A percentile compares a stretch with the other conserved stretches of the same genome.
Conservation (phyloP, 352 stramenopile genomes). For the Globisporangium echinulatum region DNA sequence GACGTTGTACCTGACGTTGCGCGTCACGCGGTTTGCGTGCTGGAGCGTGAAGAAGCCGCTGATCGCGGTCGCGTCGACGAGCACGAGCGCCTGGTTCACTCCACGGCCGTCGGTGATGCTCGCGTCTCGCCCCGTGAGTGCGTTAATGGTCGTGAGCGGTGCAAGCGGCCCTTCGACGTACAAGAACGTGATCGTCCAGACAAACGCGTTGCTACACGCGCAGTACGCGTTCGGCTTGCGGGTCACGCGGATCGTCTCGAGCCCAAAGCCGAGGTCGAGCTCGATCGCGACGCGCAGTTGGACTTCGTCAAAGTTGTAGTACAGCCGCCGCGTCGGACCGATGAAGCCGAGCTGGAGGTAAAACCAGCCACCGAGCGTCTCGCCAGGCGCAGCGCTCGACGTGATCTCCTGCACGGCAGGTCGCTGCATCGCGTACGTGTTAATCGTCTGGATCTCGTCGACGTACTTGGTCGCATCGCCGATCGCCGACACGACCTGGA, state of each 20-base stretch:
- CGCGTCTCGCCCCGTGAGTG: conserved; percentile 44
- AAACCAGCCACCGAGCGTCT: conserved; percentile 71
- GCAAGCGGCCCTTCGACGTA: conserved; percentile 52
- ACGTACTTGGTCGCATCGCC: conserved; percentile 45
- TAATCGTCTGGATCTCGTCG: conserved; percentile 67
- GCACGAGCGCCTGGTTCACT: conserved; percentile 27
- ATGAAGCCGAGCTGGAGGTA: conserved; percentile 47
- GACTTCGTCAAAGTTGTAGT: conserved; percentile 59
- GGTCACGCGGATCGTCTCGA: conserved; percentile 48
- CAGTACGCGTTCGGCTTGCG: conserved; percentile 64
- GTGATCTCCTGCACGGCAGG: conserved; percentile 68
- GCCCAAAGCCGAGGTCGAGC: conserved; percentile 64
- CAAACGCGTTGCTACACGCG: conserved; percentile 54
- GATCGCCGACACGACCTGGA: conserved; percentile 63
- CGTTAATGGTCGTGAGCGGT: conserved; percentile 31
- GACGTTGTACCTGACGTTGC: conserved; percentile 64
- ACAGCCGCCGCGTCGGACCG: conserved; percentile 48
- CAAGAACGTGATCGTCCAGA: conserved; percentile 80
- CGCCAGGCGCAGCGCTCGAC: conserved; percentile 51
- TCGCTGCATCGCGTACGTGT: conserved; percentile 43
- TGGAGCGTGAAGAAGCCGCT: conserved; percentile 65
- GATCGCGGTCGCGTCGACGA: conserved; percentile 58
- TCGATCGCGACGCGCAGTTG: conserved; percentile 68
- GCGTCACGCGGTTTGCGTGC: conserved; percentile 38
- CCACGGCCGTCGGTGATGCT: conserved; percentile 57